Evolutionary conservation across 495 filamentous ascomycete species (phyloP).

Genomic region (Lasiosphaeria hispida): DNA sequence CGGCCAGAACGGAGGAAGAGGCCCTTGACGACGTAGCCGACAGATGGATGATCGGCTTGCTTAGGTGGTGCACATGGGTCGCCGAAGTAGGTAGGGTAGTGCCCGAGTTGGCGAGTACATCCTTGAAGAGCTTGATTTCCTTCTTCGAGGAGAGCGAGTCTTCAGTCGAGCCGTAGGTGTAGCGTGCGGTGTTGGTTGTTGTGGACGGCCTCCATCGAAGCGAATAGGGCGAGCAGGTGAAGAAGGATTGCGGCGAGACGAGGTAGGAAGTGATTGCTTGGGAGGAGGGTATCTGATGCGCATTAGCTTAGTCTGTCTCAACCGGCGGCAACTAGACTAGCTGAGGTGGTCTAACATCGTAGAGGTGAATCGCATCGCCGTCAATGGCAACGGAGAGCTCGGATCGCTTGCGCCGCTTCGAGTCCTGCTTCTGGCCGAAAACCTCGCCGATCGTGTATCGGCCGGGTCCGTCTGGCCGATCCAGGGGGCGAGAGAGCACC

Average conservation of each 20-base stretch:
- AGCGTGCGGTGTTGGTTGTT: slow-evolving; percentile 56
- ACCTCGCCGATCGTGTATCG: slow-evolving; percentile 68
- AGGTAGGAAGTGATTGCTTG: slow-evolving; percentile 81
- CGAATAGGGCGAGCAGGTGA: slow-evolving; percentile 76
- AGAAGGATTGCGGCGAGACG: slow-evolving; percentile 73
- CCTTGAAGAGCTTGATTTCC: slow-evolving; percentile 55
- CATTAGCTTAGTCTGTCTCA: slow-evolving; percentile 17
- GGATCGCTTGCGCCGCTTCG: slow-evolving; percentile 77
- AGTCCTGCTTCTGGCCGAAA: slow-evolving; percentile 61
- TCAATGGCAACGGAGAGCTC: slow-evolving; percentile 87
- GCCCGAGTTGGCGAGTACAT: slow-evolving; percentile 60
- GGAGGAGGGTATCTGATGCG: slow-evolving; percentile 69
- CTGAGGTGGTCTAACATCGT: slow-evolving; percentile 64
- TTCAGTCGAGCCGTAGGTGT: slow-evolving; percentile 63
- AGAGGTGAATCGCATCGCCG: slow-evolving; percentile 87
- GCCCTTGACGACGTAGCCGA: slow-evolving; percentile 26
- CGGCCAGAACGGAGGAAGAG: slow-evolving; percentile 8
- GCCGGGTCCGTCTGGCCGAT: slow-evolving; percentile 48
- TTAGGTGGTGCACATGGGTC: slow-evolving; percentile 18
- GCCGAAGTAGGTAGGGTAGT: slow-evolving; percentile 43
- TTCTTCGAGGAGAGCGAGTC: slow-evolving; percentile 30
- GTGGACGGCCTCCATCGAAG: slow-evolving; percentile 58
- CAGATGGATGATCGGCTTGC: slow-evolving; percentile 29
- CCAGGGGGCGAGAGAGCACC: slow-evolving; percentile 63
- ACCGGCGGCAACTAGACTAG: not conserved